phyloP scores from a whole-genome alignment of 73 alveolate species.

The Paramecium pentaurelia region DNA sequence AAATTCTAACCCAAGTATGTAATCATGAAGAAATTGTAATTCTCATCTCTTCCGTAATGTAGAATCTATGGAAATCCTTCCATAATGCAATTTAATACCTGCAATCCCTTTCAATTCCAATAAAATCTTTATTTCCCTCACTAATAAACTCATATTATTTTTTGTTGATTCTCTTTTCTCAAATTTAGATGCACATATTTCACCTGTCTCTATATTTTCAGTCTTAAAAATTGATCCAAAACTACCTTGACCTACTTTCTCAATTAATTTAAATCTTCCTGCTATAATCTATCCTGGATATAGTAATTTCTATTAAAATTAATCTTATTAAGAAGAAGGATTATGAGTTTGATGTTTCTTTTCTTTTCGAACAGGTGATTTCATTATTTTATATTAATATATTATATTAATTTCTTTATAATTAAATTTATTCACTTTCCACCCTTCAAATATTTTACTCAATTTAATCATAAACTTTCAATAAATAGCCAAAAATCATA shows the following conservation, averaged over 20 bases:
- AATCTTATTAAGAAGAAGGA: not conserved
- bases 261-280: slow-evolving; percentile 42
- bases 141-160: slow-evolving; percentile 46
- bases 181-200: slow-evolving; percentile 55
- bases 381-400: not conserved
- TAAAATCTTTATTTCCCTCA: slow-evolving; percentile 56
- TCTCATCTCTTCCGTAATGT: slow-evolving; percentile 69
- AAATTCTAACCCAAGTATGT: slow-evolving; percentile 92
- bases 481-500: not conserved
- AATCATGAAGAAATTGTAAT: slow-evolving; percentile 78
- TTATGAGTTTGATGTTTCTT: slow-evolving; percentile 24
- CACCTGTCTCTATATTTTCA: slow-evolving; percentile 54
- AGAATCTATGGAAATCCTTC: slow-evolving; percentile 59
- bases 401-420: not conserved
- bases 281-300: slow-evolving; percentile 47
- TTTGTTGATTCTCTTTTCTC: slow-evolving; percentile 28
- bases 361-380: not conserved
- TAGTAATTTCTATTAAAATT: not conserved
- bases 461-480: not conserved
- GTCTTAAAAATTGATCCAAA: slow-evolving; percentile 57
- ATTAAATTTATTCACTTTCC: not conserved
- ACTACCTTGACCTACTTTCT: slow-evolving; percentile 58
- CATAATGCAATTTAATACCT: not conserved
- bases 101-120: slow-evolving; percentile 47
- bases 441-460: not conserved